phyloP scores from a whole-genome alignment of 306 rosid genomes.

The Gynostemma pentaphyllum region DNA sequence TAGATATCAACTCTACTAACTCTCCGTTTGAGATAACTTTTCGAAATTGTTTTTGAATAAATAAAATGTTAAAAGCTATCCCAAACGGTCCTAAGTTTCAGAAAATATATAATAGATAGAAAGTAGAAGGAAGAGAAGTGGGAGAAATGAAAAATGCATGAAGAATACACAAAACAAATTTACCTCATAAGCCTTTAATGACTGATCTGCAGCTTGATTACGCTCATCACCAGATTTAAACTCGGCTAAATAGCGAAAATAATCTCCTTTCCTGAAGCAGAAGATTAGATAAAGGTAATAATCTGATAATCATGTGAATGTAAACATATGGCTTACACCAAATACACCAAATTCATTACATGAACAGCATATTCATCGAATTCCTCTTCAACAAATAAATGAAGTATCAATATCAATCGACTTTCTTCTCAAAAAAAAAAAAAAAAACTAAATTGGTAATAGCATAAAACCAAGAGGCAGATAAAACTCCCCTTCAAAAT shows the following conservation, averaged over 20 bases:
- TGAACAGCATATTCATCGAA: background rate
- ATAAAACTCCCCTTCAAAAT: background rate
- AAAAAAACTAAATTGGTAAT: background rate
- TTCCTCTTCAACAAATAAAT: background rate
- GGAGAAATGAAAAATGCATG: background rate
- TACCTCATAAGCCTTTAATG: conserved; percentile 32
- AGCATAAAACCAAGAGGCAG: background rate
- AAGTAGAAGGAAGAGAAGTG: background rate
- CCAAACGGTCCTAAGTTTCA: too few species aligned
- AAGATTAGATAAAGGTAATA: background rate
- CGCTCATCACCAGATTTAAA: conserved; percentile 23
- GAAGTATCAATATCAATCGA: background rate
- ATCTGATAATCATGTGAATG: background rate
- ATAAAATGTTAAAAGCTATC: too few species aligned
- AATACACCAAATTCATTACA: background rate
- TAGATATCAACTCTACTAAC: too few species aligned
- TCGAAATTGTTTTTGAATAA: too few species aligned
- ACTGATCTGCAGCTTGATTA: conserved; percentile 32
- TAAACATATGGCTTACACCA: background rate
- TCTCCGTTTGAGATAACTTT: too few species aligned
- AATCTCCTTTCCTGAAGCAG: conserved; percentile 36
- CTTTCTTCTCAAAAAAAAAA: background rate
- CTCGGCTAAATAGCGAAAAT: conserved; percentile 38
- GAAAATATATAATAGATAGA: background rate
- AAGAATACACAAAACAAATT: conserved; percentile 10